A percentile compares a stretch with the other conserved stretches of the same genome.
Conservation (phyloP, 176 grass and related monocot genomes). For the Chrysopogon serrulatus region DNA sequence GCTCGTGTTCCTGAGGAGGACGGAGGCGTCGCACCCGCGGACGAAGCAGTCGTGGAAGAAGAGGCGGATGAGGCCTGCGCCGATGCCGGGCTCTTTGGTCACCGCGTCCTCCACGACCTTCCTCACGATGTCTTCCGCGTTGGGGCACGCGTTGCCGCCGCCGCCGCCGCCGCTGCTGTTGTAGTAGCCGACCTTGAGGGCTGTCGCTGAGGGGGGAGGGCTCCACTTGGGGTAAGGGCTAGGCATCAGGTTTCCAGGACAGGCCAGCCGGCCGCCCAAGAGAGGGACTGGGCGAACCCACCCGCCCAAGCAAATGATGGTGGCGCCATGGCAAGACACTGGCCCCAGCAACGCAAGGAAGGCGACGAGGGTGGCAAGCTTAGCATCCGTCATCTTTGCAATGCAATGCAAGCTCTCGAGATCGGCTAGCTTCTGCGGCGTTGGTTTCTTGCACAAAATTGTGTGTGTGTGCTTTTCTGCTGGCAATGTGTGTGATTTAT, state of each 20-base stretch:
- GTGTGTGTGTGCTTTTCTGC: neutral
- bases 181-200: slow-evolving; percentile 33
- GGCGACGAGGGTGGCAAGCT: too few relatives aligned
- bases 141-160: neutral
- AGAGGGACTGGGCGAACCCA: too few relatives aligned
- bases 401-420: too few relatives aligned
- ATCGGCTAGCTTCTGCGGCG: too few relatives aligned
- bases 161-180: slow-evolving; percentile 4
- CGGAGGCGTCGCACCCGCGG: slow-evolving; percentile 53
- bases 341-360: too few relatives aligned
- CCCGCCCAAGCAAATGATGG: too few relatives aligned
- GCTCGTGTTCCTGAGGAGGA: slow-evolving; percentile 14
- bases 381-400: too few relatives aligned
- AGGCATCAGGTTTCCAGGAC: too few relatives aligned
- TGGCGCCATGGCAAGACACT: too few relatives aligned
- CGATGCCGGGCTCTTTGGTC: slow-evolving; percentile 9
- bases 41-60: slow-evolving; percentile 78
- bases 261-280: too few relatives aligned
- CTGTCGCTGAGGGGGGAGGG: too few relatives aligned
- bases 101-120: neutral
- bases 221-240: too few relatives aligned
- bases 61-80: slow-evolving; percentile 47
- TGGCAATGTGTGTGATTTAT: neutral
- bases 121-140: neutral
- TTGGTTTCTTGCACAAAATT: neutral